Percentiles rank a stretch among this genome's conserved stretches.
Evolutionary conservation across 1,284 basidiomycete species (phyloP).

Genomic region (Leccinum fuscescens): DNA sequence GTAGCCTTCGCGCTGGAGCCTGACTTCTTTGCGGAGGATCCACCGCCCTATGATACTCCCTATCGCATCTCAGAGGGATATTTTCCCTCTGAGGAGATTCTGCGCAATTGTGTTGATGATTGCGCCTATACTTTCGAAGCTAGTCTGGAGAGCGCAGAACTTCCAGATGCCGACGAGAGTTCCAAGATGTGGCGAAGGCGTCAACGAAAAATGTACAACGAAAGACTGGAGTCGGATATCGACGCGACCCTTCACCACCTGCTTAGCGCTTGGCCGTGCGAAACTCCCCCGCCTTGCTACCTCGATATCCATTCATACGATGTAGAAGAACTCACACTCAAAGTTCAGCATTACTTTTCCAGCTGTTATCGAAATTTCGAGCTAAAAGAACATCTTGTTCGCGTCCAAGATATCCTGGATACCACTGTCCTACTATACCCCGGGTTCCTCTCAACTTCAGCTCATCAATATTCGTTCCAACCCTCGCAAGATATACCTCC

Average conservation of each 20-base stretch:
- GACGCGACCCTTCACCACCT: background rate
- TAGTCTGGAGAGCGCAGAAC: slow-evolving; percentile 12
- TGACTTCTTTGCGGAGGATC: slow-evolving; percentile 7
- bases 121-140: slow-evolving; percentile 9
- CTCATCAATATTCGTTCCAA: slow-evolving; percentile 14
- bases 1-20: slow-evolving; percentile 28
- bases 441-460: background rate
- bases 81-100: background rate
- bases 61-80: slow-evolving; percentile 18
- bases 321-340: background rate
- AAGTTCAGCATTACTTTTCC: slow-evolving; percentile 3
- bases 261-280: slow-evolving; percentile 15
- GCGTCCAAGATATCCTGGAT: slow-evolving; percentile 17
- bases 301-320: slow-evolving; percentile 3
- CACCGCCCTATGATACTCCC: slow-evolving; percentile 5
- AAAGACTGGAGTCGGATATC: slow-evolving; percentile 1
- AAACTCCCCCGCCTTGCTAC: background rate
- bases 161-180: background rate
- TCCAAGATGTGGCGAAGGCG: background rate
- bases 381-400: slow-evolving; percentile 12
- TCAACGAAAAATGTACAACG: slow-evolving; percentile 2
- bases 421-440: background rate
- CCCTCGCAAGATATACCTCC: background rate
- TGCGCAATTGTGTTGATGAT: slow-evolving; percentile 1
- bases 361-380: slow-evolving; percentile 16